phyloP scores from a whole-genome alignment of 345 rosid species.

The Moricandia arvensis region DNA sequence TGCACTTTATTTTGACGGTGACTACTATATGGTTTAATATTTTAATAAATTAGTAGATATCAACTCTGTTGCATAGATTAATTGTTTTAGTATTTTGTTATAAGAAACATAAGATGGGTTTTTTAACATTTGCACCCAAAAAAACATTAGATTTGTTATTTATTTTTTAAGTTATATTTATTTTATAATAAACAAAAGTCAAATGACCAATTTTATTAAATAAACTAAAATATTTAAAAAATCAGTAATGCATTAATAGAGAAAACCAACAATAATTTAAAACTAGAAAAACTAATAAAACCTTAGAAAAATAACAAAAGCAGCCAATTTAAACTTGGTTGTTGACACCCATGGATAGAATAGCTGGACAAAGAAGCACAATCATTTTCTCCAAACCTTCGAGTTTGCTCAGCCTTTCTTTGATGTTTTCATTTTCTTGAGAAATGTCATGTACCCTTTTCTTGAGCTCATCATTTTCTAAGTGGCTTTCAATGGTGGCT shows the following conservation, averaged over 20 bases:
- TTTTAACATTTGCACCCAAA: no score
- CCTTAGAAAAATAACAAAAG: neutral
- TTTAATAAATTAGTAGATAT: neutral
- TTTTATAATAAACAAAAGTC: neutral
- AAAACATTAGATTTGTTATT: no score
- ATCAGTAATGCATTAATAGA: neutral
- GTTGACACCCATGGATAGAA: neutral
- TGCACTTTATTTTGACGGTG: neutral
- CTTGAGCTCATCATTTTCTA: no score
- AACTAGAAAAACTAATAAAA: neutral
- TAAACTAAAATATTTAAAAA: neutral
- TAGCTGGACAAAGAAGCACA: neutral
- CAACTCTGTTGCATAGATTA: neutral
- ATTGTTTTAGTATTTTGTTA: neutral
- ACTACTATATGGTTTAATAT: neutral
- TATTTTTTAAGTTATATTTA: neutral
- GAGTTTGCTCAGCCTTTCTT: neutral
- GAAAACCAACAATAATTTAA: neutral
- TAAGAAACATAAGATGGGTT: neutral
- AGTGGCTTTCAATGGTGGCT: no score
- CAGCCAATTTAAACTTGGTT: neutral
- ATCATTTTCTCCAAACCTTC: neutral
- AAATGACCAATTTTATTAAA: neutral
- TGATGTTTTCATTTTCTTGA: neutral
- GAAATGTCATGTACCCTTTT: neutral